Base-by-base conservation (phyloP, 2,329 filamentous ascomycete genomes). In the Fusarium napiforme region DNA sequence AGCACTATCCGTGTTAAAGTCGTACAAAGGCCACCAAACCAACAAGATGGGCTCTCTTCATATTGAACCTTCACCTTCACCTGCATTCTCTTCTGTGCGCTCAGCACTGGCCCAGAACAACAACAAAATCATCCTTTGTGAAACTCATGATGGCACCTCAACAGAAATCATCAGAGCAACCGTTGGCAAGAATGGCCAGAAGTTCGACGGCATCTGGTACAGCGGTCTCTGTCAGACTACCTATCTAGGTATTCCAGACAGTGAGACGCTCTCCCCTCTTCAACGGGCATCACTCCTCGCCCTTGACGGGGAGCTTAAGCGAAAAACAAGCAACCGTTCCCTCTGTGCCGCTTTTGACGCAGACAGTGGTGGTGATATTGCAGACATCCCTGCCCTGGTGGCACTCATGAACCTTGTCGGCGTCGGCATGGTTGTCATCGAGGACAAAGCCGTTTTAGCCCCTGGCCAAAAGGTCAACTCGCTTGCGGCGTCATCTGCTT, bases 191-290 rank as follows among this genome's bases (percentile, higher is more conserved):
- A 52, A 67, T 16, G 64, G 64, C 60, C 60, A 67, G 46, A 49
- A 23, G 23, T 67, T 67, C 16, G 60, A 67, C 21, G 64, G 64
- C 34, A 64, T 67, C 60, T 67, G 64, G 64, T 64, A 64, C 60
- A 67, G 64, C n/a, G 64, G 64, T 14, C 64, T 67, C 62, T 64
- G 60, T 34, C 64, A 67, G 64, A 67, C 64, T 15, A 67, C 64
- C 34, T 64, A 64, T 12, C 45, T 67, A 8, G 64, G 64, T 9
- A 57, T 67, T 18, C 64, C 64, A 23, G 64, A 67, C 37, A 67
- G 52, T 16, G 64, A 67, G 60, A 57, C 62, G 1, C 45, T 67
- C 26, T 67, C 64, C 9, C 64, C 64, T 8, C 52, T 67, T 6
- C 45, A 64, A 6, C 47, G 64, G 19, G 64, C 64, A 5, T 64